Base-by-base conservation (phyloP, 805 yeast species). In the Metschnikowia arizonensis region DNA sequence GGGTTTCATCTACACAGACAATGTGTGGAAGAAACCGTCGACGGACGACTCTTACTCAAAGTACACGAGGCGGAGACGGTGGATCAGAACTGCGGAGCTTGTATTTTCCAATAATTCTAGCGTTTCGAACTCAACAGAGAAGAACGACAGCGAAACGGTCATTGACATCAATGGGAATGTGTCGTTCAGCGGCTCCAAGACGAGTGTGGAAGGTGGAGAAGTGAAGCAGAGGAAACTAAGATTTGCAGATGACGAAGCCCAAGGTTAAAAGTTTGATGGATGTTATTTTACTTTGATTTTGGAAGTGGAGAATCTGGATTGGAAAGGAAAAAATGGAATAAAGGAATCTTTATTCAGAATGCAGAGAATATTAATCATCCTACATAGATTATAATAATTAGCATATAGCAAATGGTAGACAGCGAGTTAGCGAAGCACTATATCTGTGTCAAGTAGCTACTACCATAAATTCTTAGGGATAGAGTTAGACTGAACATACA, bases 71-170 rank as follows among this genome's bases (percentile, higher is more conserved):
- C 78, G 97, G 61, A 79, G 99, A 69, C 77, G 97, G 61, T 91
- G 99, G 99, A 79, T 91, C 12, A 78, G 99, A 52, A 88, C 95
- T 1, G 99, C 99, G 0, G 95, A 88, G 62, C 72, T 89, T 53
- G 82, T 85, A 4, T 66, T 69, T 44, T 37, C 40, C 25, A 37
- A 37, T n/a, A 17, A 12, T 12, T 19, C 23, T 25, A 18, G 32
- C 17, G 40, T 37, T n/a, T 37, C 40, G 25, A 37, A 12, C 12
- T 2, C 33, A 17, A 14, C 11, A 35, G 30, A 36, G 17, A 26
- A 32, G n/a, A 28, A 12, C 8, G 34, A 25, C 15, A 28, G n/a
- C 15, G 40, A 24, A 8, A 12, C 24, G 32, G 37, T 21, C 23
- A 34, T 37, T 18, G 40, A 37, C 3, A 19, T 11, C 30, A 26